Evolutionary conservation across 169 alveolate species (phyloP).

Genomic region (Miamiensis avidus): DNA sequence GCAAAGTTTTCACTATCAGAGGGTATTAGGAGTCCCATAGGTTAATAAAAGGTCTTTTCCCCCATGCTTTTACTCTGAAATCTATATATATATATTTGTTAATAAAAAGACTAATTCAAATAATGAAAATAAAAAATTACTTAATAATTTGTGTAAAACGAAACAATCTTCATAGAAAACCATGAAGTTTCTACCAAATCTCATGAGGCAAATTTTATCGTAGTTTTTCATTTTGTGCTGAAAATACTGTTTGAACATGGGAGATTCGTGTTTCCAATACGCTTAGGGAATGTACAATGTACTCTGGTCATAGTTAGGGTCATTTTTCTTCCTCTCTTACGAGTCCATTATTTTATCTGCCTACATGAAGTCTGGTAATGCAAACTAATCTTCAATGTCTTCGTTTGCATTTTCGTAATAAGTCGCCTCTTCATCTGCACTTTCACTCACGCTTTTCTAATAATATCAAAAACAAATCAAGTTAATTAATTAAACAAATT

Average conservation of each 20-base stretch:
- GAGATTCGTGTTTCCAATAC: conserved; percentile 62
- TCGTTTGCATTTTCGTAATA: not conserved
- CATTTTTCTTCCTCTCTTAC: conserved; percentile 60
- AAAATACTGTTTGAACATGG: conserved; percentile 74
- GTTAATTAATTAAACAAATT: no score
- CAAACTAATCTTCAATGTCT: conserved; percentile 11
- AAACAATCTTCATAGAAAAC: conserved; percentile 71
- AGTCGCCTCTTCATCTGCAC: not conserved
- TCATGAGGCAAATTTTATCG: conserved; percentile 71
- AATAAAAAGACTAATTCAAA: no score
- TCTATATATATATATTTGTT: conserved; percentile 6
- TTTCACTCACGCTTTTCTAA: no score
- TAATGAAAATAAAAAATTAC: no score
- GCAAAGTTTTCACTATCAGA: conserved; percentile 46
- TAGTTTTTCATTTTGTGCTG: conserved; percentile 62
- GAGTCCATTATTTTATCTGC: conserved; percentile 67
- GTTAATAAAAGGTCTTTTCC: conserved; percentile 57
- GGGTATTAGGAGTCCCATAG: conserved; percentile 51
- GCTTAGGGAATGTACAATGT: conserved; percentile 71
- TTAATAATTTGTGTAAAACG: conserved; percentile 52
- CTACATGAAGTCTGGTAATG: conserved; percentile 62
- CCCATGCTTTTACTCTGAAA: conserved; percentile 55
- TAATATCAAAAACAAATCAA: no score
- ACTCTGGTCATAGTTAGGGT: conserved; percentile 72
- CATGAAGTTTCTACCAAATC: conserved; percentile 69